Evolutionary conservation across 805 yeast genomes (phyloP), one percentile per base, ranked within the genome.

Genomic region (Candida berthetii): DNA sequence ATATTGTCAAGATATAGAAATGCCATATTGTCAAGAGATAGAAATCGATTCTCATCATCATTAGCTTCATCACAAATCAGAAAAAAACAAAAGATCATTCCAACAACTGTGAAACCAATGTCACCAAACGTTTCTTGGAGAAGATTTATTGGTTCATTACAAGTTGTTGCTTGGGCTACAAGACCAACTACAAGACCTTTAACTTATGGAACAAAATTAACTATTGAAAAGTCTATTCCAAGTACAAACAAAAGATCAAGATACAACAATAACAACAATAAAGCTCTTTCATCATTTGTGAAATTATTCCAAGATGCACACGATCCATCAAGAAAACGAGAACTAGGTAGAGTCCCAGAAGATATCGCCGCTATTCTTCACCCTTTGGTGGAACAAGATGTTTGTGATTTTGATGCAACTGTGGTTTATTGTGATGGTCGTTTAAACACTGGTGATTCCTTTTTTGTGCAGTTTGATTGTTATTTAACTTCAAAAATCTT

Each of bases 331-430:
- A 48, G 44, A 18, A 47, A 58, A 16, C 57, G 84, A 44, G 96
- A 86, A 55, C 66, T 90, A 25, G 97, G 93, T 0, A 72, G 96
- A 48, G 56, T 86, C 1, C 81, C 86, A 0, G 89, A 82, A 47
- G 84, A 78, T 38, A 66, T 78, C 25, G 88, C 95, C 0, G 61
- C 72, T 5, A 71, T 81, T 10, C 55, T 90, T 9, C 73, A 81
- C 3, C 88, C 95, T 0, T 65, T 89, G 27, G 42, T 85, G 2
- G 85, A 77, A 41, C 59, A 74, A 9, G 66, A 69, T 7, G 66
- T 78, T 3, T 74, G 84, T 32, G 54, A 56, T 2, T 80, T 86
- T 49, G 73, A 74, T 32, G 78, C 78, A 1, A 69, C 76, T 0
- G 68, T 85, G 29, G 69, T 84, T 7, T 76, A 71, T 52, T 76